phyloP scores from a whole-genome alignment of 2,329 filamentous ascomycete genomes.

The Claviceps spartinae region DNA sequence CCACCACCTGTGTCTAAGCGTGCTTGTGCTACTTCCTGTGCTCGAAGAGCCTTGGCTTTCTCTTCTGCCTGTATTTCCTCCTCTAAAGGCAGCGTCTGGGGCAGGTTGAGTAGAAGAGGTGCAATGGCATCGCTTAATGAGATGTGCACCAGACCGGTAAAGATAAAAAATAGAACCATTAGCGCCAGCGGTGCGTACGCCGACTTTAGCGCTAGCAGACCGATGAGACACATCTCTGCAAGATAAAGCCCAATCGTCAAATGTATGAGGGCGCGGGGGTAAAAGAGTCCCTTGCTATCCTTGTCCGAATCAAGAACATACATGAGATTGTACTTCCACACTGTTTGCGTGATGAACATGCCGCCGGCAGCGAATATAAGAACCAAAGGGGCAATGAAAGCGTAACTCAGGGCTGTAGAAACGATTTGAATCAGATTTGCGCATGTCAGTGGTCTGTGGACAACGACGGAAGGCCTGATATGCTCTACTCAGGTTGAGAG shows the following conservation, averaged over 20 bases:
- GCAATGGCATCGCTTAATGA: conserved; percentile 58
- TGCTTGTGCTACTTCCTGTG: conserved; percentile 11
- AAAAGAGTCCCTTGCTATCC: conserved; percentile 79
- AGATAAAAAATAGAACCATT: conserved; percentile 63
- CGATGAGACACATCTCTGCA: conserved; percentile 68
- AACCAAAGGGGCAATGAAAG: conserved; percentile 74
- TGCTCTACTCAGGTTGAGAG: neutral
- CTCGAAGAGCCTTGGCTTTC: conserved; percentile 32
- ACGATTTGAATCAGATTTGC: neutral
- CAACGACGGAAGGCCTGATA: neutral
- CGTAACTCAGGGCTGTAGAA: conserved; percentile 60
- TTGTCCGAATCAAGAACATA: conserved; percentile 73
- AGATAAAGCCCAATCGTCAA: conserved; percentile 76
- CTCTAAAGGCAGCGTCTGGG: conserved; percentile 51
- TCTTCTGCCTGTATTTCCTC: conserved; percentile 31
- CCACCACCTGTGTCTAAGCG: conserved; percentile 7
- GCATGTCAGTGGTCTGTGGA: neutral
- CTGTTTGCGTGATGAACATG: conserved; percentile 68
- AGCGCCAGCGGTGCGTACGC: conserved; percentile 57
- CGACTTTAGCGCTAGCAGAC: conserved; percentile 60
- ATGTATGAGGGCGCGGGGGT: conserved; percentile 77
- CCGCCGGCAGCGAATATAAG: conserved; percentile 70
- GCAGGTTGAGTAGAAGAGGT: conserved; percentile 66
- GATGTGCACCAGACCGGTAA: conserved; percentile 64
- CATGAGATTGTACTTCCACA: conserved; percentile 82